phyloP scores from a whole-genome alignment of 1,139 yeast genomes.

The Debaryomyces sp. region DNA sequence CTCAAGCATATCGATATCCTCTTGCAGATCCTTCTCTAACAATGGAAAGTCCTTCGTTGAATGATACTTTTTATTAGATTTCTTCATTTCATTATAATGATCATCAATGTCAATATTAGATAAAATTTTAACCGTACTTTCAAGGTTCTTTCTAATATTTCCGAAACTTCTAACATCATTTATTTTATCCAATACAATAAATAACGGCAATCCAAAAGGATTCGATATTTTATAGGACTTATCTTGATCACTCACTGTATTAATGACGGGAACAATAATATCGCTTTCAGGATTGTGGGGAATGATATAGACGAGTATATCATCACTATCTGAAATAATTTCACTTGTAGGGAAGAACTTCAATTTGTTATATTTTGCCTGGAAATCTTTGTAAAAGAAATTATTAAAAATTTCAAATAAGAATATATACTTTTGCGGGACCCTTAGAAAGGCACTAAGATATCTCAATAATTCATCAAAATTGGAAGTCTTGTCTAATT shows the following conservation, averaged over 20 bases:
- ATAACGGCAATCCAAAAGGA: constrained; percentile 74
- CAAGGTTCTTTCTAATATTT: constrained; percentile 56
- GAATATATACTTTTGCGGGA: constrained; percentile 49
- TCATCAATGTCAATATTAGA: constrained; percentile 27
- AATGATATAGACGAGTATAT: constrained; percentile 70
- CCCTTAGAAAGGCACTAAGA: constrained; percentile 53
- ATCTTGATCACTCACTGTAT: constrained; percentile 49
- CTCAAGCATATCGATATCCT: constrained; percentile 8
- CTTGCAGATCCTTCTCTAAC: constrained; percentile 6
- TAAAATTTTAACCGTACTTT: constrained; percentile 32
- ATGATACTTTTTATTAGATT: constrained; percentile 24
- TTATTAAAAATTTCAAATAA: constrained; percentile 74
- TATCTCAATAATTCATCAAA: constrained; percentile 66
- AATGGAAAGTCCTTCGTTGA: constrained; percentile 40
- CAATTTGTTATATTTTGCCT: constrained; percentile 58
- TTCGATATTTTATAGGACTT: constrained; percentile 38
- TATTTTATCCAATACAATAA: constrained; percentile 59
- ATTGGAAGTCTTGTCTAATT: constrained; percentile 65
- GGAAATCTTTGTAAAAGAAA: constrained; percentile 72
- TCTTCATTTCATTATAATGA: constrained; percentile 25
- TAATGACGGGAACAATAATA: constrained; percentile 70
- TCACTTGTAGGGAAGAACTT: constrained; percentile 71
- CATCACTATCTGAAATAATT: constrained; percentile 64
- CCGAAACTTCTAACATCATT: constrained; percentile 51
- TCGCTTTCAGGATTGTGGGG: constrained; percentile 47